phyloP scores from a whole-genome alignment of 257 asterid genomes.

The Fraxinus pennsylvanica region DNA sequence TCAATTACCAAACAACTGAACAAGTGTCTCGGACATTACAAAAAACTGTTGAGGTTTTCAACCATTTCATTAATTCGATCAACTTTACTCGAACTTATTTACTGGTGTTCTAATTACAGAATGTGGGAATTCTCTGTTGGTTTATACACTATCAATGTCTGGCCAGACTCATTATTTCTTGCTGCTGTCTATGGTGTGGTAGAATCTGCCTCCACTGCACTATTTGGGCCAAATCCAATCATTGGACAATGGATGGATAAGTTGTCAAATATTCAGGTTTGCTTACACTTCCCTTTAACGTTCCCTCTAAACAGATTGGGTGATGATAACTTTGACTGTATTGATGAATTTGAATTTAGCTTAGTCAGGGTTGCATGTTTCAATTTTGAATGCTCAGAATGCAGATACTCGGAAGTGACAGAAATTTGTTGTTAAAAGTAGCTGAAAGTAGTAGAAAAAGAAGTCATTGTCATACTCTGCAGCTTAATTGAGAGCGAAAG shows the following conservation, averaged over 20 bases:
- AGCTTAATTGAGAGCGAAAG: too few relatives aligned
- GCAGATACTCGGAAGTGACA: background rate
- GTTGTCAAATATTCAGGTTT: slow-evolving; percentile 60
- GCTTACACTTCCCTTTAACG: slow-evolving; percentile 14
- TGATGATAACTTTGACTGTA: background rate
- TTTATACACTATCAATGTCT: slow-evolving; percentile 79
- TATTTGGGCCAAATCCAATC: slow-evolving; percentile 58
- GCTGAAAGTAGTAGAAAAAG: background rate
- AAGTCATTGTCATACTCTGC: too few relatives aligned
- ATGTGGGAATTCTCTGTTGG: slow-evolving; percentile 99
- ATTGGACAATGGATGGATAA: slow-evolving; percentile 72
- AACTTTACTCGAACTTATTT: background rate
- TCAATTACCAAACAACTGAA: background rate
- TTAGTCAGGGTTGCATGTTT: background rate
- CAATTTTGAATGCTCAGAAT: background rate
- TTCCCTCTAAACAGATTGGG: slow-evolving; percentile 1
- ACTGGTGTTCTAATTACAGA: slow-evolving; percentile 35
- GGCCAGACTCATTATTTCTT: slow-evolving; percentile 84
- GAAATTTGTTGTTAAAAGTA: background rate
- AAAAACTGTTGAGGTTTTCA: background rate
- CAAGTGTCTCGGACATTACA: background rate
- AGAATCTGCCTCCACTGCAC: slow-evolving; percentile 72
- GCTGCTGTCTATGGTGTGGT: slow-evolving; percentile 84
- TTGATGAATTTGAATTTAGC: background rate
- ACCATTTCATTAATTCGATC: background rate